A percentile compares a stretch with the other conserved stretches of the same genome.
Evolutionary conservation across 1,139 yeast species (phyloP).

Genomic region (Suhomyces bribrorum): DNA sequence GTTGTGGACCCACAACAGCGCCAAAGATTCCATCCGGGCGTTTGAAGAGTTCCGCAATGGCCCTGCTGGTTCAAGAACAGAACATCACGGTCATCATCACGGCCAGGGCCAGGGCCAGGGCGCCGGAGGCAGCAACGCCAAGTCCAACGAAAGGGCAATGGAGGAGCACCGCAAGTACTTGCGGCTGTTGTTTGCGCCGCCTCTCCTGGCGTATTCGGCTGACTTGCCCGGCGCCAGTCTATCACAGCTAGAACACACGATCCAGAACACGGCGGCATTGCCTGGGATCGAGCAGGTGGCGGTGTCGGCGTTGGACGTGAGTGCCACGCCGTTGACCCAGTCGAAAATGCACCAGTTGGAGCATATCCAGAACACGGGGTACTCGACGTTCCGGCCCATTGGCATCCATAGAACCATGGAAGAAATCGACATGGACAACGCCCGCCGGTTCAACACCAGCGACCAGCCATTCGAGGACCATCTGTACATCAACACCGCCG

Average conservation of each 20-base stretch:
- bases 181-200: slow-evolving; percentile 46
- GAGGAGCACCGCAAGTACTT: slow-evolving; percentile 24
- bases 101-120: neutral
- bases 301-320: slow-evolving; percentile 1
- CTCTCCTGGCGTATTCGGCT: slow-evolving; percentile 54
- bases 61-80: neutral
- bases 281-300: slow-evolving; percentile 11
- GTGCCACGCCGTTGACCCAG: slow-evolving; percentile 31
- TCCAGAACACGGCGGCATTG: slow-evolving; percentile 21
- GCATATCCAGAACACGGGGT: slow-evolving; percentile 50
- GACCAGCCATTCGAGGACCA: slow-evolving; percentile 18
- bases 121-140: neutral
- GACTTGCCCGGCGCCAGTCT: slow-evolving; percentile 51
- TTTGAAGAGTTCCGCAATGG: slow-evolving; percentile 11
- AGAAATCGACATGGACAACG: slow-evolving; percentile 36
- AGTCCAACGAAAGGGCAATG: slow-evolving; percentile 14
- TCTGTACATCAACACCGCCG: slow-evolving; percentile 17
- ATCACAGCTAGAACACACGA: slow-evolving; percentile 33
- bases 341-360: slow-evolving; percentile 43
- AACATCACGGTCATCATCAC: slow-evolving; percentile 1
- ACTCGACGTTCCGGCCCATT: slow-evolving; percentile 50
- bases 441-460: slow-evolving; percentile 17
- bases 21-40: slow-evolving; percentile 9
- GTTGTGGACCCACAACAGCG: slow-evolving; percentile 35
- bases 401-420: slow-evolving; percentile 60